phyloP scores from a whole-genome alignment of 805 yeast genomes.

The Wickerhamomyces hampshirensis region DNA sequence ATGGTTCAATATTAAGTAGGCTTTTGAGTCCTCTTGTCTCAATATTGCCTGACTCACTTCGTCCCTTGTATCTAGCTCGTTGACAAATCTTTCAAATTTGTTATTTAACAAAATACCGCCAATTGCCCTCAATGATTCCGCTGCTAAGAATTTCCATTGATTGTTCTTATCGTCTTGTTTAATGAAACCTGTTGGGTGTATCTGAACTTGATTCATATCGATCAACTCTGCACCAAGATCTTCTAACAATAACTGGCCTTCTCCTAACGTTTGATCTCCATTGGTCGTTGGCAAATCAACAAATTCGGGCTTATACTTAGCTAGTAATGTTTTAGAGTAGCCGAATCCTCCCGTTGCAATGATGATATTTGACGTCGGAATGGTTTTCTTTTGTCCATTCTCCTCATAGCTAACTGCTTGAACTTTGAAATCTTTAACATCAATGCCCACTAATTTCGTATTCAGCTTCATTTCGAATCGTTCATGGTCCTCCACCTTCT shows the following conservation, averaged over 20 bases:
- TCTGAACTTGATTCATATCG: slow-evolving; percentile 56
- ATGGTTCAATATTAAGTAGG: slow-evolving; percentile 35
- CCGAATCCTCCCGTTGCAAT: slow-evolving; percentile 61
- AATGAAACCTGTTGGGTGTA: slow-evolving; percentile 61
- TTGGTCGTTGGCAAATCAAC: slow-evolving; percentile 48
- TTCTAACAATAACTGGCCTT: slow-evolving; percentile 48
- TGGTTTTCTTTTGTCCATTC: slow-evolving; percentile 19
- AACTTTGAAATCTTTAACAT: slow-evolving; percentile 28
- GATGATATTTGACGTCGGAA: slow-evolving; percentile 33
- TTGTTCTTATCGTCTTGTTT: slow-evolving; percentile 35
- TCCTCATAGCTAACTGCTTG: slow-evolving; percentile 38
- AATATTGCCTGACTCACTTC: slow-evolving; percentile 41
- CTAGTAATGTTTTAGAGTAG: slow-evolving; percentile 32
- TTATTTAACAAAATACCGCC: slow-evolving; percentile 52
- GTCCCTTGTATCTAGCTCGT: slow-evolving; percentile 53
- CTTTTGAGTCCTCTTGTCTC: slow-evolving; percentile 26
- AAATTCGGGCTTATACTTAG: slow-evolving; percentile 42
- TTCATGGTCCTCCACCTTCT: slow-evolving; percentile 29
- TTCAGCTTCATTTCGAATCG: slow-evolving; percentile 34
- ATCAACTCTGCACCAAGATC: slow-evolving; percentile 43
- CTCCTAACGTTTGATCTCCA: slow-evolving; percentile 53
- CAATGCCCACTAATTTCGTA: slow-evolving; percentile 33
- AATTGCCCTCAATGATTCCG: slow-evolving; percentile 54
- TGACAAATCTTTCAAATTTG: slow-evolving; percentile 40
- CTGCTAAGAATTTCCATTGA: slow-evolving; percentile 52